A percentile compares a stretch with the other conserved stretches of the same genome.
Conservation (phyloP, 1,139 yeast genomes). For the Suzukiozyma palmioleophila region DNA sequence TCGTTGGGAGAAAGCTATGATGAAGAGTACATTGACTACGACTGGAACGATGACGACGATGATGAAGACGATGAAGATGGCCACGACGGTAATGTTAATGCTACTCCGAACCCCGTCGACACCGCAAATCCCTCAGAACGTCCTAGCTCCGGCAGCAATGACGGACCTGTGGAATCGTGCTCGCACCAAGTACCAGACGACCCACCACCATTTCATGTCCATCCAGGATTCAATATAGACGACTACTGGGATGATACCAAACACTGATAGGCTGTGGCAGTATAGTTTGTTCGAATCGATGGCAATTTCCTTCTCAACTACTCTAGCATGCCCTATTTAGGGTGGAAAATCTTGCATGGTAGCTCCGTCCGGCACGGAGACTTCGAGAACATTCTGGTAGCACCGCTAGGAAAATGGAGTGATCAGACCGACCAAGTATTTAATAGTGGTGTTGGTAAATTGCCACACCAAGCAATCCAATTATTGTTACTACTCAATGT, state of each 20-base stretch:
- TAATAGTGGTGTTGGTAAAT: too few species aligned
- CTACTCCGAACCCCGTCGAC: too few species aligned
- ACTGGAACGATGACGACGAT: constrained; percentile 21
- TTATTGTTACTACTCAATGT: neutral
- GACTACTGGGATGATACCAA: constrained; percentile 34
- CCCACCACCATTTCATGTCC: constrained; percentile 33
- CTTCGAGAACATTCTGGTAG: constrained; percentile 1
- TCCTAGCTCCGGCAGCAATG: constrained; percentile 4
- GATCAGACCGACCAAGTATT: too few species aligned
- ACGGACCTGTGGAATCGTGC: neutral
- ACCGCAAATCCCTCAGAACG: neutral
- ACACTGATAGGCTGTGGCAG: neutral
- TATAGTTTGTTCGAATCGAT: too few species aligned
- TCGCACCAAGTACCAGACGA: neutral
- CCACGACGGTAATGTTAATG: neutral
- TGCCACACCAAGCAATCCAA: too few species aligned
- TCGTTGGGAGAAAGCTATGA: constrained; percentile 15
- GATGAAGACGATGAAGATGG: constrained; percentile 3
- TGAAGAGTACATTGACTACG: constrained; percentile 27
- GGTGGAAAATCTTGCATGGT: too few species aligned
- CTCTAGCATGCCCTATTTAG: too few species aligned
- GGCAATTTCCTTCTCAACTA: too few species aligned
- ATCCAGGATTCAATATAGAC: constrained; percentile 26
- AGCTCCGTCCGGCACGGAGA: too few species aligned
- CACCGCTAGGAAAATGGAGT: too few species aligned